Conservation (phyloP, 495 filamentous ascomycete genomes). For the Hamigera avellanea region DNA sequence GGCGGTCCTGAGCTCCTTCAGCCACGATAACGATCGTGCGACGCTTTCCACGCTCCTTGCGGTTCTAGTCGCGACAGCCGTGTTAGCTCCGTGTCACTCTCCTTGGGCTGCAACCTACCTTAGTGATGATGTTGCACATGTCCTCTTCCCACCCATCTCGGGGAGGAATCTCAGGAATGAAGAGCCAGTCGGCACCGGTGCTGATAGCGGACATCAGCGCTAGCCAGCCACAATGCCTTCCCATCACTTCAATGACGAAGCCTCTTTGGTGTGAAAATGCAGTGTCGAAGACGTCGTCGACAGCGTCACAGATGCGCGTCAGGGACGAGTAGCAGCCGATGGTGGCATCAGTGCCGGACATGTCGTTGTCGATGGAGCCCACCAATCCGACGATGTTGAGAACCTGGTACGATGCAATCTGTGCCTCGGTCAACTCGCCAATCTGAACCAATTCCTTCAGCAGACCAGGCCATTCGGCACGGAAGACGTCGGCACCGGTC, state of each 20-base stretch:
- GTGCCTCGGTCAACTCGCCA: slow-evolving; percentile 53
- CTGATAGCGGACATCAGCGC: slow-evolving; percentile 94
- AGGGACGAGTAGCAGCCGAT: slow-evolving; percentile 96
- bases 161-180: slow-evolving; percentile 93
- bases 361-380: slow-evolving; percentile 96
- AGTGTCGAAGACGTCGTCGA: slow-evolving; percentile 95
- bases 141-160: slow-evolving; percentile 76
- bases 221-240: slow-evolving; percentile 97
- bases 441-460: slow-evolving; percentile 67
- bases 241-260: slow-evolving; percentile 99
- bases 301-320: slow-evolving; percentile 79
- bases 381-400: slow-evolving; percentile 95
- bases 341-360: slow-evolving; percentile 92
- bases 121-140: slow-evolving; percentile 72
- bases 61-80: slow-evolving; percentile 47
- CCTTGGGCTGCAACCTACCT: slow-evolving; percentile 39
- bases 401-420: slow-evolving; percentile 60
- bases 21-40: slow-evolving; percentile 98
- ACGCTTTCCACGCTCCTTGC: slow-evolving; percentile 70
- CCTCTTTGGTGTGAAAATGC: slow-evolving; percentile 94
- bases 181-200: slow-evolving; percentile 92
- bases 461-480: slow-evolving; percentile 80
- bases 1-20: slow-evolving; percentile 80
- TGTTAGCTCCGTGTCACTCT: too few relatives aligned
- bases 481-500: slow-evolving; percentile 91